These are phyloP conservation scores for Agapanthus africanus DNA, from an alignment of 106 monocot species.

Conservation along the genomic window DNA sequence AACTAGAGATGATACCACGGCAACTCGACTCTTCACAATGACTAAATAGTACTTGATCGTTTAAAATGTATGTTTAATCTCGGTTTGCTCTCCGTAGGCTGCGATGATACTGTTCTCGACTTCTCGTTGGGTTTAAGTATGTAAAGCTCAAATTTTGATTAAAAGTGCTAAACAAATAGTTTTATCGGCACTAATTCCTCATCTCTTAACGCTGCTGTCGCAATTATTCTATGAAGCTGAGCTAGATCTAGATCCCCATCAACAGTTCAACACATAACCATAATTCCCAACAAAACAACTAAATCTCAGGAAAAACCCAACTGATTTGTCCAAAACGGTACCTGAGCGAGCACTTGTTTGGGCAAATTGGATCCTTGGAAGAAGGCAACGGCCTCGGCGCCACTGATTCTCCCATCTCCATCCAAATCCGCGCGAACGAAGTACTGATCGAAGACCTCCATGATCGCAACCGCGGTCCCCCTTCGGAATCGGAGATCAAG, in stretches of 20 bases:
- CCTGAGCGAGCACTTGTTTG: constrained; percentile 77
- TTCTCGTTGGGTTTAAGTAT: too few relatives aligned
- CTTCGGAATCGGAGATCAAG: neutral
- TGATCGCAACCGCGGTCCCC: constrained; percentile 21
- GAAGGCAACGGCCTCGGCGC: constrained; percentile 83
- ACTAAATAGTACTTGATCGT: neutral
- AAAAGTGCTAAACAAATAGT: neutral
- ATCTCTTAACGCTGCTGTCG: neutral
- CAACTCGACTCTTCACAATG: neutral
- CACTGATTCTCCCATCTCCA: constrained; percentile 83
- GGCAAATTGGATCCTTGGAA: constrained; percentile 86
- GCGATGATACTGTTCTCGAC: too few relatives aligned
- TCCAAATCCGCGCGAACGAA: constrained; percentile 86
- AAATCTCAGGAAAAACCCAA: neutral
- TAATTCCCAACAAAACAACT: neutral
- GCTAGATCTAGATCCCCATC: constrained; percentile 2
- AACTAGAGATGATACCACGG: neutral
- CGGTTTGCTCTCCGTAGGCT: neutral
- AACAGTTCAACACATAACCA: neutral
- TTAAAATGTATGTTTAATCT: neutral
- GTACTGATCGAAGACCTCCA: constrained; percentile 78
- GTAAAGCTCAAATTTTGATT: neutral
- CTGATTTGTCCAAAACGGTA: constrained; percentile 9
- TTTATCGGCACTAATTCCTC: neutral
- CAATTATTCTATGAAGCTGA: neutral